Evolutionary conservation across 2,329 filamentous ascomycete genomes (phyloP), one percentile per base, ranked within the genome.

Genomic region (Tolypocladium paradoxum): DNA sequence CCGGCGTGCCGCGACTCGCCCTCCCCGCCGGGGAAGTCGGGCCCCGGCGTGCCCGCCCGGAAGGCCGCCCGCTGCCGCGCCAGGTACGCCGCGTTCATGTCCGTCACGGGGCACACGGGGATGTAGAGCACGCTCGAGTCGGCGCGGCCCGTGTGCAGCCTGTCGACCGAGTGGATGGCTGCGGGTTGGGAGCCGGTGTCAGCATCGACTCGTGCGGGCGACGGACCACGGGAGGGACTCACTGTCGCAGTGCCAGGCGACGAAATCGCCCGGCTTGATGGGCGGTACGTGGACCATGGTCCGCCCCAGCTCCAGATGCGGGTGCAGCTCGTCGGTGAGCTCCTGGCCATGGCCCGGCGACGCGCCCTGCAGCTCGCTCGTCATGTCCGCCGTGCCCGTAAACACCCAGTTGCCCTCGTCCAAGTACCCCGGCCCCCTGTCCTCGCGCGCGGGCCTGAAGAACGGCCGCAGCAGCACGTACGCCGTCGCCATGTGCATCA

Each of bases 61-160:
- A 93, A 93, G 0, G 82, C 79, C n/a, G 81, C 74, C 22, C 86
- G 78, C 70, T 95, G 90, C 18, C 81, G 76, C 1, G 70, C 76
- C 1, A 92, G 73, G 64, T 91, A 93, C 24, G 78, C 70, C 0
- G 86, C 83, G 61, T 93, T 96, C 38, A 75, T 71, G 51, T 85
- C 80, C 0, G 90, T 95, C 33, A 90, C 76, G 0, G 91, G 90
- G 52, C 88, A 93, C 0, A 88, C 84, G 0, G 91, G 90, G 53
- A 96, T 95, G 63, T 96, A 96, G 55, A 96, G 64, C 0, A 96
- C 91, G 60, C 85, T 90, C 0, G 87, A 90, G 67, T 96, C 91
- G 0, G 73, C 68, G 2, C 70, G 75, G 1, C 91, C 92, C 1
- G 68, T 69, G 65, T 96, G 91, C 1, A 84, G 75, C 58, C 82